These are phyloP conservation scores for Uromyces viciae-fabae DNA, from an alignment of 1,284 basidiomycete species.

Conservation along the genomic window DNA sequence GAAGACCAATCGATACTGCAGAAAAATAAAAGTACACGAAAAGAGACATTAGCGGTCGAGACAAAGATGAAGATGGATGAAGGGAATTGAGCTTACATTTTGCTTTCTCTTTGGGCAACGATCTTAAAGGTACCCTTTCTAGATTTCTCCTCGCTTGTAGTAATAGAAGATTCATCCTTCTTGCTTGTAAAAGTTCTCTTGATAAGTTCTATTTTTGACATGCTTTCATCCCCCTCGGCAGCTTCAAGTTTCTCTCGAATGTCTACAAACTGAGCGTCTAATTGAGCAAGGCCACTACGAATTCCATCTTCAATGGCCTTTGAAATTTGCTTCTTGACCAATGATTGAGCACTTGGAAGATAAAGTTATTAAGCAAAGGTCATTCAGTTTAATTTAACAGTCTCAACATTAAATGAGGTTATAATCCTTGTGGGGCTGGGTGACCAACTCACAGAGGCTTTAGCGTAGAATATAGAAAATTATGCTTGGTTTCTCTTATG, in stretches of 20 bases:
- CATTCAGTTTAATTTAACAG: background rate
- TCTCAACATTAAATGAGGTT: background rate
- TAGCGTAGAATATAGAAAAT: conserved; percentile 79
- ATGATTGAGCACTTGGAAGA: conserved; percentile 48
- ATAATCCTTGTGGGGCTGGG: too few species aligned
- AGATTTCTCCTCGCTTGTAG: conserved; percentile 30
- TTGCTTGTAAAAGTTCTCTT: conserved; percentile 38
- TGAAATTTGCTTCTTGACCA: conserved; percentile 86
- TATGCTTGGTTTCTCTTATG: conserved; percentile 86
- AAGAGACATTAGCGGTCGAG: background rate
- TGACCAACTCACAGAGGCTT: conserved; percentile 52
- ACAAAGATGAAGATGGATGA: background rate
- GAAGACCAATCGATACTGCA: conserved; percentile 43
- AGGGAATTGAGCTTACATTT: conserved; percentile 10
- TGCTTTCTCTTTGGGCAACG: conserved; percentile 36
- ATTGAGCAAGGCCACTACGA: conserved; percentile 65
- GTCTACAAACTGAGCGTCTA: conserved; percentile 43
- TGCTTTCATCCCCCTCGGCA: conserved; percentile 35
- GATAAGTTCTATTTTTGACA: conserved; percentile 43
- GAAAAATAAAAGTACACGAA: background rate
- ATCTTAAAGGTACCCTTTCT: conserved; percentile 44
- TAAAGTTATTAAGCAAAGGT: too few species aligned
- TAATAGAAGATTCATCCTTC: conserved; percentile 38
- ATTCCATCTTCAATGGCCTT: conserved; percentile 76
- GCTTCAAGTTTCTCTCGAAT: conserved; percentile 35